phyloP scores from a whole-genome alignment of 805 yeast genomes.

The Tetrapisispora taiwanensis region DNA sequence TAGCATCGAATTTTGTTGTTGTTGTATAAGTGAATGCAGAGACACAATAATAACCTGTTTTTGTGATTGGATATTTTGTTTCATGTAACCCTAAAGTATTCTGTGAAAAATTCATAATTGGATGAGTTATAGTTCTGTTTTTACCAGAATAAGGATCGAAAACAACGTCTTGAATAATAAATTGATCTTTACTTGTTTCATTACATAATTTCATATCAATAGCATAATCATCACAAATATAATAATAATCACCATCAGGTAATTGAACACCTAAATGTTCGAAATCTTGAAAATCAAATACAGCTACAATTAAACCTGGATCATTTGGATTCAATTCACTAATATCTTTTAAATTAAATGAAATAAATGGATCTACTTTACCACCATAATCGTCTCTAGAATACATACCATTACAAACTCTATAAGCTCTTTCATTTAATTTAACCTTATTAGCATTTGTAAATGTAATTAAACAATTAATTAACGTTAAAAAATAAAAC shows the following conservation, averaged over 20 bases:
- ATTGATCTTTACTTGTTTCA: conserved; percentile 45
- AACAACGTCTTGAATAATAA: conserved; percentile 41
- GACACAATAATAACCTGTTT: conserved; percentile 89
- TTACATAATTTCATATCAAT: conserved; percentile 48
- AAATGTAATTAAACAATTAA: conserved; percentile 1
- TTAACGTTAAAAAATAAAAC: not conserved
- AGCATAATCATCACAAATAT: conserved; percentile 68
- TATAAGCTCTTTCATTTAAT: conserved; percentile 44
- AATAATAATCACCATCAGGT: conserved; percentile 39
- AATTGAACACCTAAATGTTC: conserved; percentile 49
- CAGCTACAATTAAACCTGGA: conserved; percentile 49
- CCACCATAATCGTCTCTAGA: conserved; percentile 85
- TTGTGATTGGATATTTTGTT: conserved; percentile 50
- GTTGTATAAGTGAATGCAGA: conserved; percentile 47
- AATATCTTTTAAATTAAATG: conserved; percentile 34
- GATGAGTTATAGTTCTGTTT: conserved; percentile 43
- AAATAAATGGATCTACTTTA: conserved; percentile 49
- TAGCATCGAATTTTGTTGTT: conserved; percentile 44
- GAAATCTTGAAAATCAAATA: conserved; percentile 78
- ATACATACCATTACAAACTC: conserved; percentile 85
- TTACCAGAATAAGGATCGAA: conserved; percentile 38
- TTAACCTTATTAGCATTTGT: conserved; percentile 33
- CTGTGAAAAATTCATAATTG: conserved; percentile 48
- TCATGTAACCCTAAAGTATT: conserved; percentile 49
- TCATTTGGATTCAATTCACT: conserved; percentile 26